phyloP scores from a whole-genome alignment of 805 yeast genomes.

The Ogataea henricii region DNA sequence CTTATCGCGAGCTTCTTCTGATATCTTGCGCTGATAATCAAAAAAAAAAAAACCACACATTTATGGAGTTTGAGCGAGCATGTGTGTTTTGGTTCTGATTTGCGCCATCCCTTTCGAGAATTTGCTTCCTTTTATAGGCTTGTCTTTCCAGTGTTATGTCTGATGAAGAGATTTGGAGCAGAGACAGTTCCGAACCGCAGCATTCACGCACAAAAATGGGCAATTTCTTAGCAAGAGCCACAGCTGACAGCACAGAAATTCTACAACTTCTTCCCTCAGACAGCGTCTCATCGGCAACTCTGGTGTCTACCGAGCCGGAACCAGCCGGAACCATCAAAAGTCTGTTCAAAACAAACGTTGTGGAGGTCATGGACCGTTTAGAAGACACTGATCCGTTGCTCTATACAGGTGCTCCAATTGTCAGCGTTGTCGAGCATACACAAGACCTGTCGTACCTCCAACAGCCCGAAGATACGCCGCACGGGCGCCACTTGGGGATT shows the following conservation, averaged over 20 bases:
- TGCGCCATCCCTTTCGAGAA: neutral
- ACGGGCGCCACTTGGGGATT: conserved; percentile 73
- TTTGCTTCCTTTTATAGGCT: neutral
- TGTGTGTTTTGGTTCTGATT: neutral
- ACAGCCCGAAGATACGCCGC: conserved; percentile 56
- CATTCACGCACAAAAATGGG: neutral
- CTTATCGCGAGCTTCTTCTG: conserved; percentile 1
- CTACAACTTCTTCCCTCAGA: neutral
- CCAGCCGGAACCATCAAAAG: neutral
- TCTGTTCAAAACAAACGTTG: neutral
- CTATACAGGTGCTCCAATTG: conserved; percentile 1
- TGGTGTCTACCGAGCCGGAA: neutral
- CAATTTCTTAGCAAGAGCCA: neutral
- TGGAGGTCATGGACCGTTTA: neutral
- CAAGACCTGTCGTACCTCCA: conserved; percentile 30
- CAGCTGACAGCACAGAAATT: conserved; percentile 1
- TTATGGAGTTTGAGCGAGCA: neutral
- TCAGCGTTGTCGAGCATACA: neutral
- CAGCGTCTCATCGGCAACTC: neutral
- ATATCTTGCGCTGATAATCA: neutral
- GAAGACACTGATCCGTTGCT: neutral
- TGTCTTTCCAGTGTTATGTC: neutral
- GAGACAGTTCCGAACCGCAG: neutral
- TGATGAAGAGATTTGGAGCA: neutral
- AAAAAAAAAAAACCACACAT: neutral